Conservation (phyloP, 257 asterid species). For the Jaltomata sinuosa region DNA sequence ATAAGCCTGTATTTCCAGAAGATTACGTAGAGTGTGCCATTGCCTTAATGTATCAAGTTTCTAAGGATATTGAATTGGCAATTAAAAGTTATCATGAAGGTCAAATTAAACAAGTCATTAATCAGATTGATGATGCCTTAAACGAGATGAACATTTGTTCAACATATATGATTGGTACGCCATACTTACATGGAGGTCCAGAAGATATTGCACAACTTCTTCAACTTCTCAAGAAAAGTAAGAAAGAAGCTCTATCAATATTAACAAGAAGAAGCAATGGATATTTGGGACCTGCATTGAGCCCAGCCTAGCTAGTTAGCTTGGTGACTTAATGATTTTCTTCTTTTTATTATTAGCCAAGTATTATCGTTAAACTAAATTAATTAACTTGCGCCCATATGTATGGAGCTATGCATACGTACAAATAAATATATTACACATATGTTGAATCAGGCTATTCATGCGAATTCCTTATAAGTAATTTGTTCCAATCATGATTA, state of each 20-base stretch:
- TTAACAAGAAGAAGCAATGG: neutral
- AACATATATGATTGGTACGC: neutral
- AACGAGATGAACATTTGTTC: neutral
- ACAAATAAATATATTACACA: neutral
- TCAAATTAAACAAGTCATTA: neutral
- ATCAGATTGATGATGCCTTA: neutral
- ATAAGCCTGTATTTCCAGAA: neutral
- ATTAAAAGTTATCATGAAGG: neutral
- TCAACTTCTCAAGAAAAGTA: neutral
- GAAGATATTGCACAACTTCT: neutral
- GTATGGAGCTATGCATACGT: neutral
- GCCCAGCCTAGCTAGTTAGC: neutral
- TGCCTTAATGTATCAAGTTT: neutral
- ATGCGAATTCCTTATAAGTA: neutral
- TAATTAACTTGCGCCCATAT: neutral
- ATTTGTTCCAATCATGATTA: too few species aligned
- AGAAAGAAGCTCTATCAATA: neutral
- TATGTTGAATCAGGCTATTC: neutral
- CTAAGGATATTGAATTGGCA: neutral
- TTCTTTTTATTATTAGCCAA: neutral
- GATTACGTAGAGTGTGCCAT: neutral
- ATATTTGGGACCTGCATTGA: neutral
- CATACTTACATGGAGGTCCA: neutral
- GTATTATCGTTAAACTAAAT: neutral
- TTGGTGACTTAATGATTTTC: neutral